phyloP scores from a whole-genome alignment of 1,284 basidiomycete genomes.

The Ceraceosorus bombacis region DNA sequence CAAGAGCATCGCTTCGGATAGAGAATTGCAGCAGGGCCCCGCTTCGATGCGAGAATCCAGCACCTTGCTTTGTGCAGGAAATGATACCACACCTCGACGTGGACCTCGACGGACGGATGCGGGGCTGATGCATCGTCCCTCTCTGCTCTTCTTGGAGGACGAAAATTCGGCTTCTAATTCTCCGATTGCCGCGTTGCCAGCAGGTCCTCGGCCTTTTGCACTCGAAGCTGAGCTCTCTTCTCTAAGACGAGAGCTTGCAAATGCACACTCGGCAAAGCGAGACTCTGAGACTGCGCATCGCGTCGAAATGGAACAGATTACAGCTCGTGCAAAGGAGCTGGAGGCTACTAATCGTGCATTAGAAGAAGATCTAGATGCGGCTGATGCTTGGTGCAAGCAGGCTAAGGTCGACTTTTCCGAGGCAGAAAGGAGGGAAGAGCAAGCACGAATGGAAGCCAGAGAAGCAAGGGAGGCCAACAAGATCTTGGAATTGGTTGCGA shows the following conservation, averaged over 20 bases:
- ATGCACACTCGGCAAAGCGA: constrained; percentile 5
- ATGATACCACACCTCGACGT: not conserved
- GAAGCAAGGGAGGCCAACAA: constrained; percentile 25
- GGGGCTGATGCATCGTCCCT: not conserved
- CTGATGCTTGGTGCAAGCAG: constrained; percentile 20
- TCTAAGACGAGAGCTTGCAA: constrained; percentile 21
- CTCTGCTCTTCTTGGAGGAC: not conserved
- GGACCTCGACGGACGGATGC: constrained; percentile 8
- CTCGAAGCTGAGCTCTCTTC: constrained; percentile 33
- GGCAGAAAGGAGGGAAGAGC: constrained; percentile 9
- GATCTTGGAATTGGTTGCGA: constrained; percentile 21
- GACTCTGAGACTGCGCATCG: constrained; percentile 13
- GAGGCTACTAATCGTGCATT: constrained; percentile 13
- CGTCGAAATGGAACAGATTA: constrained; percentile 12
- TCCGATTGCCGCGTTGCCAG: not conserved
- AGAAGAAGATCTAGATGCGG: constrained; percentile 25
- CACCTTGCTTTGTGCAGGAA: not conserved
- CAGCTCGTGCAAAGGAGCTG: constrained; percentile 12
- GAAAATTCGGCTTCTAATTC: not conserved
- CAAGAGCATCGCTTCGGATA: constrained; percentile 26
- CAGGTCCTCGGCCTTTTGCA: constrained; percentile 23
- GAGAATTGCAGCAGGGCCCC: not conserved
- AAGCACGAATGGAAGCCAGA: constrained; percentile 11
- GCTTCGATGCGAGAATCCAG: not conserved
- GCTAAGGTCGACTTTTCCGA: constrained; percentile 5